Percentiles rank a stretch among this genome's conserved stretches.
Evolutionary conservation across 2,329 filamentous ascomycete genomes (phyloP).

Genomic region (Chrysoporthe puriensis): DNA sequence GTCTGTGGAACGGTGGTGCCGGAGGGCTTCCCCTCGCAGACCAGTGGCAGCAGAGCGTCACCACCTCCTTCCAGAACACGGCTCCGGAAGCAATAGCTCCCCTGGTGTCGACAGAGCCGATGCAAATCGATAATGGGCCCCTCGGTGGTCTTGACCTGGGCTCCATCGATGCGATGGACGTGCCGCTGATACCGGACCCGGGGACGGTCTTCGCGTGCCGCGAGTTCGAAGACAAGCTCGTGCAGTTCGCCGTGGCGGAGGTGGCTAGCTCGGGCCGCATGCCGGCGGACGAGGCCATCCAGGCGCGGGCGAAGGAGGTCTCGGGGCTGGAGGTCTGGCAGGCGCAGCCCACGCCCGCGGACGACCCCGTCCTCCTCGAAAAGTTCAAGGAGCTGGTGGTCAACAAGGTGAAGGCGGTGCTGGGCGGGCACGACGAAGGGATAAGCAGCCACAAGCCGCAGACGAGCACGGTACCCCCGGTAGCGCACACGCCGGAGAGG

Average conservation of each 20-base stretch:
- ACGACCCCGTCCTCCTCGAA: constrained; percentile 54
- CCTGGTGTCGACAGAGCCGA: constrained; percentile 33
- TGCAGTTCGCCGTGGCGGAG: constrained; percentile 50
- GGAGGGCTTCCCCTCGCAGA: neutral
- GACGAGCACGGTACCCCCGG: constrained; percentile 5
- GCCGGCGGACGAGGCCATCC: constrained; percentile 53
- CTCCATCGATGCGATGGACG: neutral
- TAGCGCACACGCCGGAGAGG: constrained; percentile 14
- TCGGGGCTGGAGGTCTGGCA: constrained; percentile 38
- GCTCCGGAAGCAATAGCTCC: constrained; percentile 29
- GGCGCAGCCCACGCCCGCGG: constrained; percentile 53
- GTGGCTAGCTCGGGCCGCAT: constrained; percentile 44
- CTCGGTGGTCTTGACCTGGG: neutral
- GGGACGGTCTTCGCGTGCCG: constrained; percentile 60
- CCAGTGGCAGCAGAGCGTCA: constrained; percentile 35
- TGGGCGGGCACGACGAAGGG: constrained; percentile 15
- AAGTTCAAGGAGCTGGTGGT: constrained; percentile 57
- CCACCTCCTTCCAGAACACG: constrained; percentile 32
- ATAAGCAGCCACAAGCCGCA: neutral
- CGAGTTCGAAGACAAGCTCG: constrained; percentile 60
- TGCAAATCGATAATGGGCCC: neutral
- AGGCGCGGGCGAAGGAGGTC: constrained; percentile 52
- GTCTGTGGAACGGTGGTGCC: neutral
- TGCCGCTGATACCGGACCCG: constrained; percentile 28
- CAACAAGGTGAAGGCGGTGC: constrained; percentile 33